These are phyloP conservation scores for Cryptococcus maquisensis DNA, from an alignment of 1,284 basidiomycete genomes.

Conservation along the genomic window DNA sequence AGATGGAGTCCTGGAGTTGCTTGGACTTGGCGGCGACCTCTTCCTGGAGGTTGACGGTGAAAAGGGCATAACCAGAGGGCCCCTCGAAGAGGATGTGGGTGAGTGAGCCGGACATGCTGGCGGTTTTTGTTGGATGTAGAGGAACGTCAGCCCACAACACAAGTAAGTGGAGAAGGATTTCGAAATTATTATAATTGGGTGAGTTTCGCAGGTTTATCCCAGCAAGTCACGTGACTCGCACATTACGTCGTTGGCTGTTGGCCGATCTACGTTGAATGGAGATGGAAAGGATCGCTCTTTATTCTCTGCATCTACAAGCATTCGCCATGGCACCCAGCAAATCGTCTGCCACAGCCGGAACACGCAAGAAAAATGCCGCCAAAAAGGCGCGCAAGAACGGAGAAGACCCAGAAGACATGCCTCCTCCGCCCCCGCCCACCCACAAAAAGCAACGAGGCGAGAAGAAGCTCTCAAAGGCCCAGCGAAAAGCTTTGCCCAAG, in stretches of 20 bases:
- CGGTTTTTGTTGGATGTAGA: background rate
- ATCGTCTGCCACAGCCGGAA: constrained; percentile 71
- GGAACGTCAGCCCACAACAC: too few species aligned
- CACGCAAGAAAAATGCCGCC: constrained; percentile 63
- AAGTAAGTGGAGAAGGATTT: too few species aligned
- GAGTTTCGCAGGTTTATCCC: too few species aligned
- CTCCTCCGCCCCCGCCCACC: constrained; percentile 1
- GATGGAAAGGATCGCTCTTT: too few species aligned
- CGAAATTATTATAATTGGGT: too few species aligned
- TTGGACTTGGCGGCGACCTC: constrained; percentile 80
- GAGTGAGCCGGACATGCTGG: constrained; percentile 49
- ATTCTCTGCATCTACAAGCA: too few species aligned
- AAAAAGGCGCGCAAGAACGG: constrained; percentile 34
- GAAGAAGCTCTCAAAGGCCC: constrained; percentile 44
- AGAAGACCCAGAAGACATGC: constrained; percentile 16
- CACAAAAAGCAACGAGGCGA: constrained; percentile 28
- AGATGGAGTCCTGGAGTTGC: constrained; percentile 78
- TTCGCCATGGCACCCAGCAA: constrained; percentile 6
- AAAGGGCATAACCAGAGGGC: constrained; percentile 91
- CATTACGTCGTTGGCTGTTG: too few species aligned
- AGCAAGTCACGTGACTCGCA: too few species aligned
- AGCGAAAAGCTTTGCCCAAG: constrained; percentile 53
- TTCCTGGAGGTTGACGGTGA: constrained; percentile 83
- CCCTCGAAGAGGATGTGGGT: constrained; percentile 93
- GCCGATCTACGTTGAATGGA: too few species aligned